Percentiles rank a stretch among this genome's conserved stretches.
phyloP scores from a whole-genome alignment of 2,329 filamentous ascomycete genomes.

The Claviceps fusiformis region DNA sequence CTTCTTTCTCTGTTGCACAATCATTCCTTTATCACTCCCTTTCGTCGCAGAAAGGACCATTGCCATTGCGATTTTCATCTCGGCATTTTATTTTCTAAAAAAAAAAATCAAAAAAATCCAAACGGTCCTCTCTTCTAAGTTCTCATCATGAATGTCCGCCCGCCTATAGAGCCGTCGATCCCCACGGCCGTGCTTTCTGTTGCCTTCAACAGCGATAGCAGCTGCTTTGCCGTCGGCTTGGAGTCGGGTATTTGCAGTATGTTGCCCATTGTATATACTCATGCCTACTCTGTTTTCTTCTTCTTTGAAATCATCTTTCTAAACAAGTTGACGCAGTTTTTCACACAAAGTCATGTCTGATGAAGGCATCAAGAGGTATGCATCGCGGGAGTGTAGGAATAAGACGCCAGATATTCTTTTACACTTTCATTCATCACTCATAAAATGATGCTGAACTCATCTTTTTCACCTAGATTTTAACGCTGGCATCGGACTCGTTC shows the following conservation, averaged over 20 bases:
- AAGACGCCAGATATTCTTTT: neutral
- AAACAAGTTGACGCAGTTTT: slow-evolving; percentile 39
- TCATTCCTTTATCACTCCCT: too few species aligned
- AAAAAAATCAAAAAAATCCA: neutral
- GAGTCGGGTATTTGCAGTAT: slow-evolving; percentile 75
- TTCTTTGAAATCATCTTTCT: neutral
- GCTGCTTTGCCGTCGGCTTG: slow-evolving; percentile 75
- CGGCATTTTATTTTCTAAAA: neutral
- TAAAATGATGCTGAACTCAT: neutral
- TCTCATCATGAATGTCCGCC: slow-evolving; percentile 72
- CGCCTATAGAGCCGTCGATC: slow-evolving; percentile 64
- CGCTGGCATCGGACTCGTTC: slow-evolving; percentile 66
- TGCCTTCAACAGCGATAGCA: slow-evolving; percentile 74
- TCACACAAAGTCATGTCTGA: slow-evolving; percentile 56
- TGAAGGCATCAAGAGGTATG: slow-evolving; percentile 41
- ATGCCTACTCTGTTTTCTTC: neutral
- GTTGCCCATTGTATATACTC: slow-evolving; percentile 15
- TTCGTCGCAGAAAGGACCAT: too few species aligned
- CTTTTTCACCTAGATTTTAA: slow-evolving; percentile 48
- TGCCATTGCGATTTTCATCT: neutral
- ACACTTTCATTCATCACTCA: neutral
- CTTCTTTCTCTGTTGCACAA: neutral
- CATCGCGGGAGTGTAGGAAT: neutral
- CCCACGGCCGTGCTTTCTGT: slow-evolving; percentile 67
- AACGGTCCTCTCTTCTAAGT: slow-evolving; percentile 9